Percentiles rank a stretch among this genome's conserved stretches.
phyloP scores from a whole-genome alignment of 2,329 filamentous ascomycete species.

The Cytospora piceicola region DNA sequence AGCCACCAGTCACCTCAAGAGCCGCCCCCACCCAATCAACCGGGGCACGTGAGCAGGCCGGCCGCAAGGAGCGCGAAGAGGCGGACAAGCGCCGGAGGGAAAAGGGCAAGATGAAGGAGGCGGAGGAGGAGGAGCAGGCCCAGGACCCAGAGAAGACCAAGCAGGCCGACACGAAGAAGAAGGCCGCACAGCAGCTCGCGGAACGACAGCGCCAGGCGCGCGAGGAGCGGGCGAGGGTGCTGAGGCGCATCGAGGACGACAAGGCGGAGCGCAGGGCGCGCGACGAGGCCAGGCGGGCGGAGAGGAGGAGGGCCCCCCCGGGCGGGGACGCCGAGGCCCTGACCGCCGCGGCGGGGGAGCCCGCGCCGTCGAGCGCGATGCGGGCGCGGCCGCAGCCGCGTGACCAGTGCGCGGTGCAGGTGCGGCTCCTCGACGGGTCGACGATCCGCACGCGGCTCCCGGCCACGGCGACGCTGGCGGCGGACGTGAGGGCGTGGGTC shows the following conservation, averaged over 20 bases:
- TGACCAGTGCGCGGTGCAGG: constrained; percentile 66
- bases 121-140: constrained; percentile 44
- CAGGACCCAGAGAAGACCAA: constrained; percentile 32
- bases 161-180: constrained; percentile 49
- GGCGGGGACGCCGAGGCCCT: constrained; percentile 39
- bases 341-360: constrained; percentile 37
- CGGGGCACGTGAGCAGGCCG: constrained; percentile 47
- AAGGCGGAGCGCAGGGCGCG: constrained; percentile 67
- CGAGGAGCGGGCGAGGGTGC: constrained; percentile 70
- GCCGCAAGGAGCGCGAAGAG: constrained; percentile 53
- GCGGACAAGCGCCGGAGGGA: constrained; percentile 39
- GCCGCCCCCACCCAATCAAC: constrained; percentile 10
- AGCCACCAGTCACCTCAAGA: neutral
- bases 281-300: constrained; percentile 54
- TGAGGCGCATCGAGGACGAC: constrained; percentile 77
- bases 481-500: constrained; percentile 77
- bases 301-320: constrained; percentile 37
- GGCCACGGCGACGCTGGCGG: constrained; percentile 62
- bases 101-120: constrained; percentile 46
- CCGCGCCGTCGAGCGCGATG: constrained; percentile 38
- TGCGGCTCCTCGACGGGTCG: constrained; percentile 82
- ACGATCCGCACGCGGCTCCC: constrained; percentile 76
- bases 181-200: constrained; percentile 59
- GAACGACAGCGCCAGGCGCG: constrained; percentile 68
- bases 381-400: constrained; percentile 34